Evolutionary conservation across 176 grass and related monocot genomes (phyloP), one percentile per base, ranked within the genome.

Genomic region (Dactylis glomerata): DNA sequence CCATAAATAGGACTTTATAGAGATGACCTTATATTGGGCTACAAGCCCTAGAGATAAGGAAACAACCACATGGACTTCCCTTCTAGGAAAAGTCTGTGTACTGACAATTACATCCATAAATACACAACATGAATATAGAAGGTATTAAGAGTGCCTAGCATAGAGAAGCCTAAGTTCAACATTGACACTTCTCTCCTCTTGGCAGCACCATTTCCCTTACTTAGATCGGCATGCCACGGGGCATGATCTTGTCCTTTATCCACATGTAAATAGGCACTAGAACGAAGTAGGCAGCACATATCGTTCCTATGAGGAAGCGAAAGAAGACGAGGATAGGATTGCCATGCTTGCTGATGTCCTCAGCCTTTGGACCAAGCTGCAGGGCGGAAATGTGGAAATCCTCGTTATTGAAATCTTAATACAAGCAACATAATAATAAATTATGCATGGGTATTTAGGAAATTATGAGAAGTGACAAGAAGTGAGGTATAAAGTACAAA

Each of bases 231-330:
- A 84, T 90, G 79, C 95, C 92, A 86, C 95, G 92, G 22, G 95
- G 92, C 22, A 90, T 71, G 59, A 97, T 90, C 86, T 93, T 86
- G 80, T 97, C 95, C 83, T 97, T 97, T 69, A 95, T 91, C 95
- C 95, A 97, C 95, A 97, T 97, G 81, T 97, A 97, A 69, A 97
- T 86, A 20, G 95, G 95, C 77, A 97, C 92, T 61, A 97, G 82
- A 79, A 95, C 89, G 72, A 75, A 97, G 79, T 97, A 97, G 12
- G 92, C 68, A 8, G 95, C 90, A 2, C 90, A 90, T 37, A 94
- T 87, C 3, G 88, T 91, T 30, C 95, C 92, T 15, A 95, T n/a
- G 51, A 91, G 75, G 55, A 97, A 93, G 46, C 95, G 86, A 13
- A 90, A 58, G 80, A 92, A 6, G 88, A 94, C 88, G 24, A 87